Evolutionary conservation across 2,329 filamentous ascomycete species (phyloP), one percentile per base, ranked within the genome.

Genomic region (Fusarium kyushuense): DNA sequence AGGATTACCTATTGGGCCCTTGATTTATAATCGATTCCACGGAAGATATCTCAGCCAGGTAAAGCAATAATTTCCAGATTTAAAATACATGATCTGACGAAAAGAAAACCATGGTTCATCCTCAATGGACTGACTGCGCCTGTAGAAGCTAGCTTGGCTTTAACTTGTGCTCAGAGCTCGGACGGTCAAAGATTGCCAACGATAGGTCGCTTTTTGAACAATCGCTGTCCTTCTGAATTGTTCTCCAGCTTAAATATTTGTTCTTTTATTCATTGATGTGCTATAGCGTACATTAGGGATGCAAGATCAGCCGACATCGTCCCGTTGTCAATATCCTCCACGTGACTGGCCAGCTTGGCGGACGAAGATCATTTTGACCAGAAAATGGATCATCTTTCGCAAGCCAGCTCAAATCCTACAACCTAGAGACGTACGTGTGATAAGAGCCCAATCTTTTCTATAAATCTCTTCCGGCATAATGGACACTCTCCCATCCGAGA

Each of bases 11-110:
- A 52, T 57, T 49, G 43, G 45, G 40, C 17, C 35, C 23, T 47
- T 52, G 66, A 63, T 69, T 69, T 70, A 70, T 69, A 70, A 69
- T 70, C 61, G 36, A 29, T 10, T 23, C 33, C 54, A 23, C 23
- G 38, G 35, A 36, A 27, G 14, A 9, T 13, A 33, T n/a, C 6
- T 6, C 16, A 55, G 9, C 8, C 11, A 9, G 8, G 5, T 9
- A 45, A n/a, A 7, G 23, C 5, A 10, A 30, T 3, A 19, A 6
- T 8, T 10, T 17, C 30, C 10, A 4, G 2, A 6, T 45, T 14
- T 21, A 12, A 30, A 14, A 10, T 19, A 8, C 21, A 9, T 14
- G 1, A 29, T 45, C 9, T 12, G 17, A 45, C 5, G 9, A 3
- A 30, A 6, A 4, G 23, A 14, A 8, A 45, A 3, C 6, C 17